These are phyloP conservation scores for Coemansia interrupta DNA, from an alignment of 192 early-diverging fungal species.

Conservation along the genomic window DNA sequence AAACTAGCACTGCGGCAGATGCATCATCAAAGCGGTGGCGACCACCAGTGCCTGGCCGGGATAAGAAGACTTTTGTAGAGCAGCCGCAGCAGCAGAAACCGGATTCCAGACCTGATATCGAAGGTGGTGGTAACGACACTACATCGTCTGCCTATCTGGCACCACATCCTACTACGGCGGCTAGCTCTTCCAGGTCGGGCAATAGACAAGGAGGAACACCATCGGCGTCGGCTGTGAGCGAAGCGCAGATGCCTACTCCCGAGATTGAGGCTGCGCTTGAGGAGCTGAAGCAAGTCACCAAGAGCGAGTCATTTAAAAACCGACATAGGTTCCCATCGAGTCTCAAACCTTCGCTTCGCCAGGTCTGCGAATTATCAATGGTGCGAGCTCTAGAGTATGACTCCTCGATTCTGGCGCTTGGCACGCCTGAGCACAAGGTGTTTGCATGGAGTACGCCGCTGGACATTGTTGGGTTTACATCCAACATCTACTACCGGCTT, in stretches of 20 bases:
- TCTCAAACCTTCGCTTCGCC: conserved; percentile 45
- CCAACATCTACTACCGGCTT: conserved; percentile 35
- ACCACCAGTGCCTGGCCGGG: conserved; percentile 41
- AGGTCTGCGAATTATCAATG: conserved; percentile 53
- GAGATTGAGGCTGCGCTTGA: conserved; percentile 44
- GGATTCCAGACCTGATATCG: background rate
- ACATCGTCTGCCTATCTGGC: background rate
- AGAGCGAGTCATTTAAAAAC: conserved; percentile 39
- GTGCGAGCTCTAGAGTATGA: conserved; percentile 48
- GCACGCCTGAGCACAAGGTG: conserved; percentile 41
- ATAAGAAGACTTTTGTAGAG: conserved; percentile 14
- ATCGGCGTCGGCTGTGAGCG: conserved; percentile 14
- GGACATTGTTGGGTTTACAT: conserved; percentile 48
- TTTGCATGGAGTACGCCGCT: conserved; percentile 48
- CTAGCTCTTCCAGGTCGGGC: conserved; percentile 1
- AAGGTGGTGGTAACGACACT: background rate
- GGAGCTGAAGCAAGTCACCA: conserved; percentile 24
- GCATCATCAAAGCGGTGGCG: conserved; percentile 1
- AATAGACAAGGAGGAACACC: conserved; percentile 20
- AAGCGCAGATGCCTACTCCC: conserved; percentile 34
- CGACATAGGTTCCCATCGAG: conserved; percentile 50
- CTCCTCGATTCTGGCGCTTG: conserved; percentile 26
- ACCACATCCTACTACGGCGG: background rate
- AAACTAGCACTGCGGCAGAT: background rate
- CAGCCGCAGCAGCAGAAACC: background rate